Percentiles rank a stretch among this genome's conserved stretches.
Conservation (phyloP, 352 stramenopile genomes). For the Pythium monospermum region DNA sequence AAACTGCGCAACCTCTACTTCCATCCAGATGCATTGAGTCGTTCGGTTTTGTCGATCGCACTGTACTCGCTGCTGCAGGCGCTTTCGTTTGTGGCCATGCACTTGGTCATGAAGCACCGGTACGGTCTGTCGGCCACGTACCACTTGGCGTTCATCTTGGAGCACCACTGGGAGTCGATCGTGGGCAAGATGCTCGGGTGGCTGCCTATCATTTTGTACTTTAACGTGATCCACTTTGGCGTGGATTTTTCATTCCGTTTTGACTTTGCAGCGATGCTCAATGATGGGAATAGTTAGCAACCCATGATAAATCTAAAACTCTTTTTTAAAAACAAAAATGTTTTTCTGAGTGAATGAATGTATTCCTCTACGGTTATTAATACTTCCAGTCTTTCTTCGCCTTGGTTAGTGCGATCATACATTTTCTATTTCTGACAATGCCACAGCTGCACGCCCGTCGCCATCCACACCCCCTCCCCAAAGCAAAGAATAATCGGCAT, state of each 20-base stretch:
- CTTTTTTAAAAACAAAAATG: no score
- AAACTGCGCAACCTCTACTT: constrained; percentile 6
- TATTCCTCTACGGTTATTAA: no score
- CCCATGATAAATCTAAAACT: no score
- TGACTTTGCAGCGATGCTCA: constrained; percentile 6
- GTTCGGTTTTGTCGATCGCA: constrained; percentile 7
- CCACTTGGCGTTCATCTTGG: constrained; percentile 22
- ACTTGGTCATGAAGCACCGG: constrained; percentile 17
- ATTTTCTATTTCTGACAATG: no score
- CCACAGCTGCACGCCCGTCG: no score
- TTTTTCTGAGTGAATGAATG: no score
- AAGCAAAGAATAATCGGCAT: no score
- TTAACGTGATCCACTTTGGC: constrained; percentile 10
- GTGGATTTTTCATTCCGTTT: constrained; percentile 23
- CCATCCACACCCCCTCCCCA: no score
- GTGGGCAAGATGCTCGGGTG: constrained; percentile 21
- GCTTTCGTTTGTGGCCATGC: constrained; percentile 13
- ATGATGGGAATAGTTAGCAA: no score
- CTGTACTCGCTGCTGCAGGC: constrained; percentile 21
- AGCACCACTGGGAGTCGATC: constrained; percentile 15
- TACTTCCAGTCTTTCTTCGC: no score
- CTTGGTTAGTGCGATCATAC: no score
- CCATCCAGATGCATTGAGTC: not conserved
- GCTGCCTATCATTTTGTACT: constrained; percentile 17
- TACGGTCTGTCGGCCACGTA: constrained; percentile 18